Base-by-base conservation (phyloP, 805 yeast species). In the Monosporozyma aerobia region DNA sequence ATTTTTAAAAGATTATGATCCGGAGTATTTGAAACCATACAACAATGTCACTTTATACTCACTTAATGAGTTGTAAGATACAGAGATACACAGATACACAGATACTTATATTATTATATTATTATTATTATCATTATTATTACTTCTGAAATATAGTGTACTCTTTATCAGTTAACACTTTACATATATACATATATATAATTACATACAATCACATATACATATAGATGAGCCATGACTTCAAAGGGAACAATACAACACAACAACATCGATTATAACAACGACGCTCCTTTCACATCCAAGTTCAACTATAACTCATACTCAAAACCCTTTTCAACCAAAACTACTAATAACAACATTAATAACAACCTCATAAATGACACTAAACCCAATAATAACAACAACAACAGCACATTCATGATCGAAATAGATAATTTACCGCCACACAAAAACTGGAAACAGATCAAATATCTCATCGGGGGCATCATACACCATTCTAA, bases 391-490 rank as follows among this genome's bases (percentile, higher is more conserved):
- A 19, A 19, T 19, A 19, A 19, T 19, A 19, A 19, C 19, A 19
- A 19, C 19, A 19, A 19, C 19, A 44, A 40, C 16, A 14, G 40
- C 14, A 44, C 41, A 9, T 19, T 51, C 13, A 22, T 48, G 45
- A 52, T 66, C 32, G 57, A 64, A 50, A 60, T 67, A 16, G 70
- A 67, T 51, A 66, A 67, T 55, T 47, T 67, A 27, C 71, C 71
- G 32, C 69, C 68, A 27, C 65, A 65, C 11, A 65, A 67, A 54
- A 61, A 57, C 29, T 67, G 71, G 71, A 63, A 63, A 47, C 67
- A 67, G 48, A 59, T 67, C 14, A 62, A 62, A 50, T 67, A 67
- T 53, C 53, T 66, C 45, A 59, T 67, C 13, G 69, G 70, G 32
- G 68, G 69, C 3, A 63, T 67, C 44, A 59, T 67, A 33, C 67